Evolutionary conservation across 306 rosid genomes (phyloP).

Genomic region (Vicia faba): DNA sequence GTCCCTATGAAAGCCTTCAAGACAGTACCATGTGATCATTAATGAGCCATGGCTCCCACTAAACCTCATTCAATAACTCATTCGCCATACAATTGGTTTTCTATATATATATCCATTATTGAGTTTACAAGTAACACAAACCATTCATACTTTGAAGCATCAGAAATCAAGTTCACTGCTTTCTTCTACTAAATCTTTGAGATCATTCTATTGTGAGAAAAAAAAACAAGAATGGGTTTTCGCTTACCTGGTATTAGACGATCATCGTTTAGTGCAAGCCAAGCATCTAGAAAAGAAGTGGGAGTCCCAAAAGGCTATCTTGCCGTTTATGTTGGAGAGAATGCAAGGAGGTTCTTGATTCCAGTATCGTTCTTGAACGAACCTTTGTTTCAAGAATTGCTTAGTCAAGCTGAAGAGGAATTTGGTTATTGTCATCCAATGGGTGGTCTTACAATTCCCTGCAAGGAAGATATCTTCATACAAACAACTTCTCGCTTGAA

Average conservation of each 20-base stretch:
- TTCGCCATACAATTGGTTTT: conserved; percentile 17
- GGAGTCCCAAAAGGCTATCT: conserved; percentile 52
- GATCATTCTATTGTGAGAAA: not conserved
- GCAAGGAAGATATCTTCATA: conserved; percentile 46
- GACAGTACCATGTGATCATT: conserved; percentile 34
- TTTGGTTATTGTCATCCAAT: no score
- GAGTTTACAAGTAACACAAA: conserved; percentile 1
- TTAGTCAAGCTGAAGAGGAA: no score
- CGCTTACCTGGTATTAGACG: no score
- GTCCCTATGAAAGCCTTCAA: no score
- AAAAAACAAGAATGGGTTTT: no score
- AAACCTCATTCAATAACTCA: not conserved
- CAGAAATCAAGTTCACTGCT: not conserved
- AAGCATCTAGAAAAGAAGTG: not conserved
- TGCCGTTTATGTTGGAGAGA: conserved; percentile 57
- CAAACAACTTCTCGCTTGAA: conserved; percentile 38
- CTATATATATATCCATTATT: conserved; percentile 15
- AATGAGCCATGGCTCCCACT: conserved; percentile 15
- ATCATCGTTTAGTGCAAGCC: conserved; percentile 14
- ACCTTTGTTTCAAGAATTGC: no score
- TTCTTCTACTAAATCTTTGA: not conserved
- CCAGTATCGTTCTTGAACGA: no score
- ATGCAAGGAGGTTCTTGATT: no score
- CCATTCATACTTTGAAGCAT: not conserved
- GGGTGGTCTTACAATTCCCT: conserved; percentile 53